Percentiles rank a stretch among this genome's conserved stretches.
Conservation (phyloP, 805 yeast species). For the Huiozyma naganishii region DNA sequence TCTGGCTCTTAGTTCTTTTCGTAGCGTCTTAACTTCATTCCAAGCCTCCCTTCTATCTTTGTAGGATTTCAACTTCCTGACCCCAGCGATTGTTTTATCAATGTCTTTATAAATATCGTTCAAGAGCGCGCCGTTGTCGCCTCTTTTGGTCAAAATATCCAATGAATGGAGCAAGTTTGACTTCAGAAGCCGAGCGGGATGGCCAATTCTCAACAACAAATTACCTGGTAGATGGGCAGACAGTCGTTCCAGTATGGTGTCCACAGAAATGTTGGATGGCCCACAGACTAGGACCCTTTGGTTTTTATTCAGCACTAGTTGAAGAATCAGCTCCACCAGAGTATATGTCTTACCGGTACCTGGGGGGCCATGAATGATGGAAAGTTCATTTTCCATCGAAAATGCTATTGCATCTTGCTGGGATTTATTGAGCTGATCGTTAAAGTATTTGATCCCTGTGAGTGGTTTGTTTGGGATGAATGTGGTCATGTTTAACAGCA, state of each 20-base stretch:
- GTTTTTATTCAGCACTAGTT: constrained; percentile 40
- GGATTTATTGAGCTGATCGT: constrained; percentile 39
- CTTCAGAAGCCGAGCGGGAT: constrained; percentile 75
- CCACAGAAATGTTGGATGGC: constrained; percentile 88
- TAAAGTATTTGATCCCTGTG: constrained; percentile 8
- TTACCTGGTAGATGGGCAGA: constrained; percentile 33
- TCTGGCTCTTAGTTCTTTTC: constrained; percentile 57
- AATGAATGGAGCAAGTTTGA: constrained; percentile 59
- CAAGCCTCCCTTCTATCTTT: constrained; percentile 58
- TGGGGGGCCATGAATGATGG: constrained; percentile 67
- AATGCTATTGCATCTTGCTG: constrained; percentile 66
- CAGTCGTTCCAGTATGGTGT: constrained; percentile 76
- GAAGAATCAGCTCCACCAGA: constrained; percentile 68
- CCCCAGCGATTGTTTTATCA: constrained; percentile 41
- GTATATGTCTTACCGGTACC: constrained; percentile 82
- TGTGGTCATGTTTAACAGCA: constrained; percentile 33
- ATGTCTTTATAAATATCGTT: constrained; percentile 66
- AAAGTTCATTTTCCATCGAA: constrained; percentile 47
- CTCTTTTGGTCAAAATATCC: constrained; percentile 54
- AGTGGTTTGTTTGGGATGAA: constrained; percentile 8
- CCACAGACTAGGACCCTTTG: constrained; percentile 77
- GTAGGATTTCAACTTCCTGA: constrained; percentile 52
- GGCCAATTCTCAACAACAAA: constrained; percentile 74
- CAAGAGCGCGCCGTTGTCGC: constrained; percentile 49
- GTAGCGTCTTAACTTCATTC: constrained; percentile 53